phyloP scores from a whole-genome alignment of 768 basidiomycete species.

The Nidula microcarpa region DNA sequence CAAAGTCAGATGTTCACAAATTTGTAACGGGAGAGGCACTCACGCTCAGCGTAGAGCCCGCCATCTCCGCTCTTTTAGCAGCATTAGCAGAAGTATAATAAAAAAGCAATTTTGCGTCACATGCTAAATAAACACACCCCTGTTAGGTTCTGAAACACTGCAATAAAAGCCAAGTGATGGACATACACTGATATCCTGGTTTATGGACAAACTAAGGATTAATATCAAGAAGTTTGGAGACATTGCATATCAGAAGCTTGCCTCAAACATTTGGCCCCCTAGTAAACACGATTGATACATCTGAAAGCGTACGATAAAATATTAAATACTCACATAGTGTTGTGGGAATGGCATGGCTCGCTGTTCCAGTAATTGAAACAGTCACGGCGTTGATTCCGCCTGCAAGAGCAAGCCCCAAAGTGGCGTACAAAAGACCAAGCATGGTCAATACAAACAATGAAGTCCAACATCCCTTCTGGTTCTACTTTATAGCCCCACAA shows the following conservation, averaged over 20 bases:
- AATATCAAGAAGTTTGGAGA: neutral
- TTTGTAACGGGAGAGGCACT: neutral
- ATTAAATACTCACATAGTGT: constrained; percentile 19
- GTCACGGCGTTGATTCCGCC: constrained; percentile 13
- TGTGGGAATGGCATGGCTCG: constrained; percentile 25
- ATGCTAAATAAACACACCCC: constrained; percentile 10
- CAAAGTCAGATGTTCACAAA: neutral
- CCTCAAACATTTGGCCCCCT: constrained; percentile 31
- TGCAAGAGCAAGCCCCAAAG: constrained; percentile 4
- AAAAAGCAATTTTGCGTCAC: constrained; percentile 7
- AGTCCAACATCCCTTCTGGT: neutral
- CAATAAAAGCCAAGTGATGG: neutral
- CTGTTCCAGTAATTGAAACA: constrained; percentile 21
- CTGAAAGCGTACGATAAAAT: no score
- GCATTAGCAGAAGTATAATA: neutral
- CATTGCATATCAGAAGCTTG: neutral
- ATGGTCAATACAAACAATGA: neutral
- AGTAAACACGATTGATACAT: neutral
- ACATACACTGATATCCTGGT: constrained; percentile 26
- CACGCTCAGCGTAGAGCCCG: constrained; percentile 25
- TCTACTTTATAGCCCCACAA: neutral
- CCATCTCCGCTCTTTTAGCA: constrained; percentile 22
- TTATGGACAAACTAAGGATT: neutral
- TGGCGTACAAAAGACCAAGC: neutral
- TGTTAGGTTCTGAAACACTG: no score